Evolutionary conservation across 768 basidiomycete species (phyloP).

Genomic region (Gyrodon lividus): DNA sequence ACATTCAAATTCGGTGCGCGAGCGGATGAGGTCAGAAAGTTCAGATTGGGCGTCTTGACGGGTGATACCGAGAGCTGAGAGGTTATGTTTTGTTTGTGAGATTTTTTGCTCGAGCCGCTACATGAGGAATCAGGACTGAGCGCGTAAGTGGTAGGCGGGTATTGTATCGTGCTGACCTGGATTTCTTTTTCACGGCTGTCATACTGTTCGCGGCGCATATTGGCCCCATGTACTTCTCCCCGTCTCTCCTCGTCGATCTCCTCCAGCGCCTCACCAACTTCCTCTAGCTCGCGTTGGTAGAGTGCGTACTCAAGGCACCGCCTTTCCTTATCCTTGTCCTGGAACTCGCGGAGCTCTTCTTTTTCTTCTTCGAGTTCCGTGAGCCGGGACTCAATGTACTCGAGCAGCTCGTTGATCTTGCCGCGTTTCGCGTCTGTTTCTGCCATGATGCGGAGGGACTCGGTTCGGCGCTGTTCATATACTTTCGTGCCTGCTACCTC

Average conservation of each 20-base stretch:
- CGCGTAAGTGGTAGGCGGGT: neutral
- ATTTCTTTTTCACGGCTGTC: slow-evolving; percentile 82
- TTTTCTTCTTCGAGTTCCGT: slow-evolving; percentile 96
- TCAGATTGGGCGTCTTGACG: slow-evolving; percentile 80
- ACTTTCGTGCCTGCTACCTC: slow-evolving; percentile 98
- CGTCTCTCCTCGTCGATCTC: slow-evolving; percentile 82
- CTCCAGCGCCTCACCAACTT: slow-evolving; percentile 81
- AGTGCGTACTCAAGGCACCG: slow-evolving; percentile 94
- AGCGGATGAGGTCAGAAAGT: slow-evolving; percentile 80
- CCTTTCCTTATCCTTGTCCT: slow-evolving; percentile 92
- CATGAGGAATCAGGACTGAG: neutral
- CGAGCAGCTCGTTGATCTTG: slow-evolving; percentile 88
- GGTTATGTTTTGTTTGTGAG: slow-evolving; percentile 62
- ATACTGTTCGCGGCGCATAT: slow-evolving; percentile 78
- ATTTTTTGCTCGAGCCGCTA: slow-evolving; percentile 76
- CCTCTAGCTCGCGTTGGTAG: slow-evolving; percentile 87
- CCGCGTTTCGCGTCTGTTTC: slow-evolving; percentile 91
- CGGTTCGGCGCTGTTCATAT: slow-evolving; percentile 90
- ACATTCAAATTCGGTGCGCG: slow-evolving; percentile 85
- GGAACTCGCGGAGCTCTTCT: slow-evolving; percentile 95
- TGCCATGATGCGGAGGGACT: slow-evolving; percentile 94
- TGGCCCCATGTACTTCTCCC: slow-evolving; percentile 81
- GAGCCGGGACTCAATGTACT: slow-evolving; percentile 88
- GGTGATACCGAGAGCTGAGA: slow-evolving; percentile 67
- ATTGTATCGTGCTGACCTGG: slow-evolving; percentile 48